Evolutionary conservation across 257 asterid genomes (phyloP).

Genomic region (Jacaranda copaia): DNA sequence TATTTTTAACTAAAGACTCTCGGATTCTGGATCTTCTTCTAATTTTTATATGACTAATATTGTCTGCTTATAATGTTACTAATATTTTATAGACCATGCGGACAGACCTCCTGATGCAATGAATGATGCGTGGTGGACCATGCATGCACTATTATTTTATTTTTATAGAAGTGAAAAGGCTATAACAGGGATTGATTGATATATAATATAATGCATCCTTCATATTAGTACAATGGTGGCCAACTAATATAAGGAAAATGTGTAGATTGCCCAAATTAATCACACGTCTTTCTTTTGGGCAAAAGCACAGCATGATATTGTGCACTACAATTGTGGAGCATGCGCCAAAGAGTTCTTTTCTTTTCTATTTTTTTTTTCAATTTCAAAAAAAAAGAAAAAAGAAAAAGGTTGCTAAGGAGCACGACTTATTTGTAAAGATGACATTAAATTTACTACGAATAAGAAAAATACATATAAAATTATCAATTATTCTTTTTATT

Average conservation of each 20-base stretch:
- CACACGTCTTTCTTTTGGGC: too few species aligned
- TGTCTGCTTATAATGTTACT: neutral
- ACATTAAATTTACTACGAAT: neutral
- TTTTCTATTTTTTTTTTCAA: too few species aligned
- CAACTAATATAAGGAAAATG: neutral
- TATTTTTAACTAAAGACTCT: slow-evolving; percentile 7
- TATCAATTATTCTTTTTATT: too few species aligned
- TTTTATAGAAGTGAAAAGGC: neutral
- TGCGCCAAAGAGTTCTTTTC: neutral
- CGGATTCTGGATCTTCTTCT: neutral
- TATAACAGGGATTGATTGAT: neutral
- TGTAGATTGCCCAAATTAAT: too few species aligned
- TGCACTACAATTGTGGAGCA: neutral
- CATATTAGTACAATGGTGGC: neutral
- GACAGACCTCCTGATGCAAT: too few species aligned
- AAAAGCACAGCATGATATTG: too few species aligned
- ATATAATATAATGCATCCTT: neutral
- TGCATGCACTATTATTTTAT: neutral
- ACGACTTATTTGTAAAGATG: too few species aligned
- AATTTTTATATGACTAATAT: neutral
- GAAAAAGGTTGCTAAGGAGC: neutral
- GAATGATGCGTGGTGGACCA: neutral
- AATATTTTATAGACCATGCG: neutral
- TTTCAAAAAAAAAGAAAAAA: neutral
- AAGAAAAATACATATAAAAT: neutral